phyloP scores from a whole-genome alignment of 2,329 filamentous ascomycete species.

The Fusarium albosuccineum region DNA sequence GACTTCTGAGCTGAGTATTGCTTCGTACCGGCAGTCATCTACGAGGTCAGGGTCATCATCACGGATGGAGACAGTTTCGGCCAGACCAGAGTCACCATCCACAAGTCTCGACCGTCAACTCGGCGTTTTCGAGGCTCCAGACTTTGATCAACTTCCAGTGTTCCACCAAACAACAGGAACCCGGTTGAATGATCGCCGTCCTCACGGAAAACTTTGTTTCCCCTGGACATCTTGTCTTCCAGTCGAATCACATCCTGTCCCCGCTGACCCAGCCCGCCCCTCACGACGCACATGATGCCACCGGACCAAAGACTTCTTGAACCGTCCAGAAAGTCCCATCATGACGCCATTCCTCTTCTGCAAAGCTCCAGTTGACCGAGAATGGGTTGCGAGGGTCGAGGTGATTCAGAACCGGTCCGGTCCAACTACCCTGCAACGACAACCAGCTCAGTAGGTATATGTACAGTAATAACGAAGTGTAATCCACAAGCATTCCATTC shows the following conservation, averaged over 20 bases:
- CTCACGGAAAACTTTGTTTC: constrained; percentile 27
- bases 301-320: constrained; percentile 26
- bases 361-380: constrained; percentile 28
- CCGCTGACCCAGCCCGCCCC: constrained; percentile 17
- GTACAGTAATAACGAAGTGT: no score
- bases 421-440: constrained; percentile 28
- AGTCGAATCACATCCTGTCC: constrained; percentile 39
- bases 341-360: constrained; percentile 43
- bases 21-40: no score
- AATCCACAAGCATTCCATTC: constrained; percentile 2
- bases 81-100: background rate
- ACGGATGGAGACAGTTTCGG: background rate
- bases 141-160: constrained; percentile 1
- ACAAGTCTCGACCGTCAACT: constrained; percentile 7
- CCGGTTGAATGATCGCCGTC: constrained; percentile 13
- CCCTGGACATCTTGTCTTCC: constrained; percentile 24
- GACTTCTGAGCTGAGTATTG: no score
- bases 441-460: background rate
- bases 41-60: no score
- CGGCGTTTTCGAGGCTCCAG: constrained; percentile 4
- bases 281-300: constrained; percentile 38
- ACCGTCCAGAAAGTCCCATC: constrained; percentile 26
- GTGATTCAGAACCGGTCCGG: constrained; percentile 26
- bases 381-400: background rate
- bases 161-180: constrained; percentile 10